Percentiles rank a stretch among this genome's conserved stretches.
These are phyloP conservation scores for Boletus subparvulus DNA, from an alignment of 768 basidiomycete species.

Conservation along the genomic window DNA sequence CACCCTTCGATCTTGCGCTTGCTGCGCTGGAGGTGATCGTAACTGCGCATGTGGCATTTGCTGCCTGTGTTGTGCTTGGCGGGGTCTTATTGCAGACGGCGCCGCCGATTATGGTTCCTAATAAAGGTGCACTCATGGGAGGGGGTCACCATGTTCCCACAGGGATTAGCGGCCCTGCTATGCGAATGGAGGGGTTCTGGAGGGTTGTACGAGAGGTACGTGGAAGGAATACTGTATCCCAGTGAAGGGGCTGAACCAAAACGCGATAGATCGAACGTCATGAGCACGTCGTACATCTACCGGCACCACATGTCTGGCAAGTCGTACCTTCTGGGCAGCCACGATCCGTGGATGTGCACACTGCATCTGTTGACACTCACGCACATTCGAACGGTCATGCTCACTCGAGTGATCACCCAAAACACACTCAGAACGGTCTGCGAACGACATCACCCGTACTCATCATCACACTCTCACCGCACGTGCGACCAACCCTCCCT, in stretches of 20 bases:
- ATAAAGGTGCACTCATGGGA: conserved; percentile 12
- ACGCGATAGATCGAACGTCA: conserved; percentile 73
- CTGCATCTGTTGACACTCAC: background rate
- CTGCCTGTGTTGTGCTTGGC: conserved; percentile 80
- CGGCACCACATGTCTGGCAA: conserved; percentile 89
- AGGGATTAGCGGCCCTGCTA: conserved; percentile 34
- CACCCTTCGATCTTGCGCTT: conserved; percentile 79
- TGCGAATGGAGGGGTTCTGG: conserved; percentile 79
- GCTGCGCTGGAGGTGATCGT: conserved; percentile 73
- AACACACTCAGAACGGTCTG: background rate
- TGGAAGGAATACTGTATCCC: conserved; percentile 3
- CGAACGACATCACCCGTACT: conserved; percentile 40
- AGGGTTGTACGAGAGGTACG: conserved; percentile 79
- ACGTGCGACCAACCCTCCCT: conserved; percentile 62
- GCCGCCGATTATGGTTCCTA: conserved; percentile 43
- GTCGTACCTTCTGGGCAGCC: conserved; percentile 50
- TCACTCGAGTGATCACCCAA: conserved; percentile 4
- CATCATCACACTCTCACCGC: conserved; percentile 78
- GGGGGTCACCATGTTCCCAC: background rate
- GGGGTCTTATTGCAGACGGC: conserved; percentile 88
- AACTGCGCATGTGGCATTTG: conserved; percentile 83
- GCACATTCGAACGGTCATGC: conserved; percentile 10
- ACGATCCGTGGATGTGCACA: conserved; percentile 3
- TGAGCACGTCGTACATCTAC: conserved; percentile 77
- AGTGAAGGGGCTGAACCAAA: background rate